A percentile compares a stretch with the other conserved stretches of the same genome.
Evolutionary conservation across 1,139 yeast genomes (phyloP).

Genomic region (Arxiozyma telluris): DNA sequence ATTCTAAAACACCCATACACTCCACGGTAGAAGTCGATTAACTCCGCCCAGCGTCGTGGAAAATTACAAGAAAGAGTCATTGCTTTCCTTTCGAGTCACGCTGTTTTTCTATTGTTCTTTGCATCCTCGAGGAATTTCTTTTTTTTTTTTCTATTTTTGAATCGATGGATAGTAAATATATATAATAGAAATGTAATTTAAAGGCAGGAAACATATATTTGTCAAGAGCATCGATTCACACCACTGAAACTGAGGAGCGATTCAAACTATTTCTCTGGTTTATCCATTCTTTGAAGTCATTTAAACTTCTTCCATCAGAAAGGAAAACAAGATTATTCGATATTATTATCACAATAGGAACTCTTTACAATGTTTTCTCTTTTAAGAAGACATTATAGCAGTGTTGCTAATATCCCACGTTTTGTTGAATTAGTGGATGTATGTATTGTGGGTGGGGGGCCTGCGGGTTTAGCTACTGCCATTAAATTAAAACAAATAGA

Average conservation of each 20-base stretch:
- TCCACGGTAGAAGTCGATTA: neutral
- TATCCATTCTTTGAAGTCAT: too few species aligned
- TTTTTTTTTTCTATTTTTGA: too few species aligned
- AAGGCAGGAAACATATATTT: too few species aligned
- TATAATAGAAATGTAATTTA: too few species aligned
- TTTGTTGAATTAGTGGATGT: constrained; percentile 84
- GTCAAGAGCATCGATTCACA: too few species aligned
- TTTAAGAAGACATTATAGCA: neutral
- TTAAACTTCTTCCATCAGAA: neutral
- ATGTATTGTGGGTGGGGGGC: constrained; percentile 96
- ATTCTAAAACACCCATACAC: neutral
- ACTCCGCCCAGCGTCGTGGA: neutral
- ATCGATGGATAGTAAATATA: neutral
- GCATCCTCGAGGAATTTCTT: neutral
- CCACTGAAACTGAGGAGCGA: too few species aligned
- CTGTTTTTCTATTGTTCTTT: neutral
- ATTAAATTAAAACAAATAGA: constrained; percentile 81
- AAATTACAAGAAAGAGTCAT: too few species aligned
- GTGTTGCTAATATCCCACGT: constrained; percentile 27
- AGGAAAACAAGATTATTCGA: neutral
- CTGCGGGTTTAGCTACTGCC: constrained; percentile 94
- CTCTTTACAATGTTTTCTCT: neutral
- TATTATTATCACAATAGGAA: too few species aligned
- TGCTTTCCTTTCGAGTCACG: neutral
- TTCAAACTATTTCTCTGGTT: neutral